These are phyloP conservation scores for Populus euphratica DNA, from an alignment of 345 rosid genomes.

Conservation along the genomic window DNA sequence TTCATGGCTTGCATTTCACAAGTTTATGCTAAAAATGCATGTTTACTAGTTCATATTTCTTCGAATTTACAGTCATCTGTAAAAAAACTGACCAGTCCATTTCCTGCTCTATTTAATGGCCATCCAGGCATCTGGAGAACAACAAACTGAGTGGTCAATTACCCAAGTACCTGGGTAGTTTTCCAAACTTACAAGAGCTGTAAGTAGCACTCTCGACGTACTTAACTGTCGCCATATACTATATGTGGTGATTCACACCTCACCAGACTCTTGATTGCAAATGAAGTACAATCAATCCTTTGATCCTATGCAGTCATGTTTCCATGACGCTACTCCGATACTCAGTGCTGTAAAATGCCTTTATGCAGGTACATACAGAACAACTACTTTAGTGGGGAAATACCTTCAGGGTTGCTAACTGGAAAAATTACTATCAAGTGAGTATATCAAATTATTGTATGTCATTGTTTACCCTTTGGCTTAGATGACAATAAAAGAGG, in stretches of 20 bases:
- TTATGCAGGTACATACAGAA: conserved; percentile 68
- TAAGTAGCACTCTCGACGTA: conserved; percentile 34
- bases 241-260: not conserved
- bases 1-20: conserved; percentile 8
- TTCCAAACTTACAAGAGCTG: conserved; percentile 76
- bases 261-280: not conserved
- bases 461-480: not conserved
- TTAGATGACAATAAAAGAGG: not conserved
- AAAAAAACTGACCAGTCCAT: conserved; percentile 15
- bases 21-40: not conserved
- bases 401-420: conserved; percentile 55
- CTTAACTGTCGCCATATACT: not conserved
- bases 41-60: not conserved
- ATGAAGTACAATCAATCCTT: not conserved
- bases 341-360: conserved; percentile 1
- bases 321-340: not conserved
- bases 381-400: conserved; percentile 71
- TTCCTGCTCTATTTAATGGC: conserved; percentile 9
- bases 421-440: conserved; percentile 63
- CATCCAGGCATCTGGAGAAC: conserved; percentile 86
- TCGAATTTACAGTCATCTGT: not conserved
- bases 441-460: conserved; percentile 33
- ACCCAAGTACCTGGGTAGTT: conserved; percentile 61
- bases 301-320: not conserved
- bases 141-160: conserved; percentile 70